phyloP scores from a whole-genome alignment of 1,284 basidiomycete species.

The Gastroboletus turbinatus region DNA sequence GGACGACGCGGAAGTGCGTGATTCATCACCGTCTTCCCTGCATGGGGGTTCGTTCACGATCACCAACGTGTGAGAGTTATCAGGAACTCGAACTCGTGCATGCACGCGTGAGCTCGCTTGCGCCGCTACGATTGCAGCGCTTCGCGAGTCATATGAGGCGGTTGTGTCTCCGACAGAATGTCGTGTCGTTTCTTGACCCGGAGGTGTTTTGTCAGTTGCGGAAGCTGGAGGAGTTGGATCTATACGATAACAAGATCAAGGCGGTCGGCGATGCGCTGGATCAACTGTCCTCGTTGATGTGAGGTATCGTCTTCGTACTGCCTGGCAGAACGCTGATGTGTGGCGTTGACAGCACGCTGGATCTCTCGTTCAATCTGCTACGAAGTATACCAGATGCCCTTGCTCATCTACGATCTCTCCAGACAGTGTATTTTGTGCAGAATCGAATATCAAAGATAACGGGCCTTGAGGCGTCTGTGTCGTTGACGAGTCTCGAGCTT shows the following conservation, averaged over 20 bases:
- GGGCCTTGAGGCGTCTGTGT: constrained; percentile 57
- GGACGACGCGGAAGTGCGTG: constrained; percentile 66
- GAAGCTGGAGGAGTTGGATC: constrained; percentile 84
- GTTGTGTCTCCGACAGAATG: constrained; percentile 90
- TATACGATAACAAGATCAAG: constrained; percentile 95
- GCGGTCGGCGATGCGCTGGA: constrained; percentile 65
- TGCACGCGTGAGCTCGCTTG: constrained; percentile 68
- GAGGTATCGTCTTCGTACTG: not conserved
- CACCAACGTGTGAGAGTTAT: not conserved
- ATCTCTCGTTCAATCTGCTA: constrained; percentile 95
- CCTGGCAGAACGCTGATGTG: not conserved
- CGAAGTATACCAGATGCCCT: constrained; percentile 67
- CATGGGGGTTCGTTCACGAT: not conserved
- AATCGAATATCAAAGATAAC: constrained; percentile 88
- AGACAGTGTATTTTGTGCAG: constrained; percentile 92
- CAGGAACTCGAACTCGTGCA: constrained; percentile 93
- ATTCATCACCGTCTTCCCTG: not conserved
- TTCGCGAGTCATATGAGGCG: constrained; percentile 72
- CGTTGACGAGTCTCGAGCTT: constrained; percentile 83
- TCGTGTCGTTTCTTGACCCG: constrained; percentile 69
- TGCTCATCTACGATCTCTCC: constrained; percentile 58
- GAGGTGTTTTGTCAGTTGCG: constrained; percentile 65
- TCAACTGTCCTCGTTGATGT: constrained; percentile 69
- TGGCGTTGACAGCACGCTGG: constrained; percentile 61
- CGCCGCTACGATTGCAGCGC: constrained; percentile 63